Base-by-base conservation (phyloP, 495 filamentous ascomycete genomes). In the Talaromyces wortmannii region DNA sequence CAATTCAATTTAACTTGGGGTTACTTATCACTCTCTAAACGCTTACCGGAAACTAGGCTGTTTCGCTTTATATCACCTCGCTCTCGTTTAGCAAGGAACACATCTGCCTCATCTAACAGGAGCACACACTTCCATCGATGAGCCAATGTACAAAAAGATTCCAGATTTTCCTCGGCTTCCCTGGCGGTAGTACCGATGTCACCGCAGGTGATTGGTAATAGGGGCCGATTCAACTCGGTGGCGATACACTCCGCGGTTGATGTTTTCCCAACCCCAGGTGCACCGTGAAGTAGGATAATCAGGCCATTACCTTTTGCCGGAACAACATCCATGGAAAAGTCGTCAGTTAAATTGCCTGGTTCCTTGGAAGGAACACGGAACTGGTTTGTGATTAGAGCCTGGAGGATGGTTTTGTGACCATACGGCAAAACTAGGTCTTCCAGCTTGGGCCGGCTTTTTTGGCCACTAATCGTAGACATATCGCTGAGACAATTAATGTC, bases 31-130 rank as follows among this genome's bases (percentile, higher is more conserved):
- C 12, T 45, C 1, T 18, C n/a, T n/a, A 18, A 16, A 15, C 40
- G 10, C 45, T 32, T 29, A 53, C 50, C 56, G 2, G 52, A 55
- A 0, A 77, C 72, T 0, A 80, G 59, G 15, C 61, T 67, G 45
- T 80, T 80, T 6, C 73, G 62, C 36, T 68, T 45, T 0, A 79
- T 31, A 51, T 80, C 70, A 5, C 54, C 57, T 47, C 66, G 59
- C 0, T 52, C 57, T 46, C 78, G 62, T 52, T 68, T 59, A 6
- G 68, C 67, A 4, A 83, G 66, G 58, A 81, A 83, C 2, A 82
- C 74, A 50, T 81, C 78, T 2, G 77, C 77, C 59, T 83, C 79
- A 55, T 83, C 79, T 0, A 83, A 62, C 33, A 83, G 64, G 11
- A 83, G 58, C 1, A 83, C 69, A n/a, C 69, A 75, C 6, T 63